Evolutionary conservation across 345 rosid species (phyloP), one percentile per base, ranked within the genome.

Genomic region (Carallia brachiata): DNA sequence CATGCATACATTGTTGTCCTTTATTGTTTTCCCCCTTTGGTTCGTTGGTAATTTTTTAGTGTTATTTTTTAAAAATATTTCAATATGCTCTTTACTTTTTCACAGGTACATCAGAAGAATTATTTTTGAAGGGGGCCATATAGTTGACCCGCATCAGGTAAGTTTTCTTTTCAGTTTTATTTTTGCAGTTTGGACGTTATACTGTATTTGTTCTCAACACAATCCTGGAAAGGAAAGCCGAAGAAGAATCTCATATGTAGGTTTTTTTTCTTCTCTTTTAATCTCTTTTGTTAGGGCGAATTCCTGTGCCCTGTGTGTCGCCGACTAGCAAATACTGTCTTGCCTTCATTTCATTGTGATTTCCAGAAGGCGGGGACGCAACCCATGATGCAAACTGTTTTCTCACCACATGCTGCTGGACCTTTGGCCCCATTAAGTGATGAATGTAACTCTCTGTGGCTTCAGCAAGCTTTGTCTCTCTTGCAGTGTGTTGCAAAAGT

Each of bases 301-400:
- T 90, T 95, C 79, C 91, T 95, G 40, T 95, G 99, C 72, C 99
- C 99, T 67, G 92, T 87, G 63, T 95, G 99, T 70, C 98, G 99
- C 54, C 86, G 85, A 37, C 85, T 92, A 44, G 96, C 91, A 52
- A 95, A 95, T 83, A 89, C 96, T 34, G 78, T 85, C 69, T 75
- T 95, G 83, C 97, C 97, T 69, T 84, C 87, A 7, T 70, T 80
- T 67, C 84, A 87, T 52, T 87, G 73, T 65, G 76, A 80, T 79
- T 75, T 80, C 55, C 78, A 73, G 72, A 80, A 77, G 71, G 79
- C 78, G 62, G 65, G 83, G 77, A 82, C 77, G 83, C 87, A 78
- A 73, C 83, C 91, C 54, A 55, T 74, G 80, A 67, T 72, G 71
- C 56, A 87, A 34, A 58, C 28, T 71, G 69, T 64, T 71, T 70